Evolutionary conservation across 306 rosid species (phyloP), one percentile per base, ranked within the genome.

Genomic region (Prunus salicina): DNA sequence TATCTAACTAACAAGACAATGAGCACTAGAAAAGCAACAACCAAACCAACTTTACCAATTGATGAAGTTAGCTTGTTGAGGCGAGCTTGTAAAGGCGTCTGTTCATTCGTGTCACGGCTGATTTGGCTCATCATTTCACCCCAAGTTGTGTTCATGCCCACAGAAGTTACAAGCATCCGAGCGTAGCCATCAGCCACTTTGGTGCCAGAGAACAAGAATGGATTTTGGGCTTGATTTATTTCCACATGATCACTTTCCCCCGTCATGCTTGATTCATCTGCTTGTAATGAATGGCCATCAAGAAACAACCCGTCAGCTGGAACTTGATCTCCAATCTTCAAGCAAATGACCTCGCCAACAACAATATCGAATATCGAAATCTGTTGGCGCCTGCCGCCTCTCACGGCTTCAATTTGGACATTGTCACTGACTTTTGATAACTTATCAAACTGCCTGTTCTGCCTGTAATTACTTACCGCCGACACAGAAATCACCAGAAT

Each of bases 181-280:
- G 64, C 85, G 5, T 75, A 84, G 13, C 91, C 91, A 41, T 87
- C 87, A 4, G 73, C 87, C 8, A 87, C 82, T 38, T 84, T 85
- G 0, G 91, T 84, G 4, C 91, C 89, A 2, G 89, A 80, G 3
- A 80, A 60, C 73, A 87, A 49, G 47, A 87, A 87, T 0, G 89
- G 91, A 51, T 81, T 71, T 0, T 61, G 41, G 13, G 34, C 52
- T 4, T 28, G 25, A 50, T 69, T 79, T 6, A 82, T 49, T n/a
- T 84, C 82, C 3, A 77, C 88, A 12, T 74, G 88, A 9, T 82
- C 85, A 11, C 88, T 81, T 64, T 87, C 90, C 19, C 88, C 90
- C 11, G 90, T 87, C 88, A 84, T 84, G 73, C 88, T 84, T 3
- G 90, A 84, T 61, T 87, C 90, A 6, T 87, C 90, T 2, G 84